Evolutionary conservation across 345 rosid genomes (phyloP).

Genomic region (Citrus reticulata): DNA sequence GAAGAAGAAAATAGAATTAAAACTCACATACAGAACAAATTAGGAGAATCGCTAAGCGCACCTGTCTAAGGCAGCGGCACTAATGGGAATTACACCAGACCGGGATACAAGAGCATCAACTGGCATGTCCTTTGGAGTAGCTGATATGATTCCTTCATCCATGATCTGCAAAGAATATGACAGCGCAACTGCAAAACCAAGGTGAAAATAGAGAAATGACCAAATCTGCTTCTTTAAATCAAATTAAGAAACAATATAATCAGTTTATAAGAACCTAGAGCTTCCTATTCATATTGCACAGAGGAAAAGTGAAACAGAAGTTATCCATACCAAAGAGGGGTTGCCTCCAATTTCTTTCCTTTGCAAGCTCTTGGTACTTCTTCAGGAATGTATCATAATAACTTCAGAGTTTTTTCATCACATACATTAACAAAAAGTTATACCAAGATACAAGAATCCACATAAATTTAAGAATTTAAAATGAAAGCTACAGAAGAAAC

Average conservation of each 20-base stretch:
- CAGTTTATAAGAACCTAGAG: background rate
- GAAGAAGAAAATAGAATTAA: background rate
- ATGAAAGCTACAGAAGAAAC: background rate
- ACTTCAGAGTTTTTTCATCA: constrained; percentile 27
- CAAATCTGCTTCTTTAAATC: constrained; percentile 1
- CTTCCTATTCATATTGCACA: background rate
- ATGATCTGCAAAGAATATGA: constrained; percentile 82
- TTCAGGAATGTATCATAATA: constrained; percentile 83
- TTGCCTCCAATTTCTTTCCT: constrained; percentile 59
- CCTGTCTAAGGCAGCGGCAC: constrained; percentile 63
- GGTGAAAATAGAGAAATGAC: background rate
- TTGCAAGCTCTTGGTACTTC: constrained; percentile 68
- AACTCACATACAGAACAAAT: background rate
- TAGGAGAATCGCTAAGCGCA: constrained; percentile 6
- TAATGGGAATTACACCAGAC: constrained; percentile 62
- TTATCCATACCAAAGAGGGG: constrained; percentile 64
- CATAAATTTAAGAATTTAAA: background rate
- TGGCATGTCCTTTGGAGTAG: constrained; percentile 54
- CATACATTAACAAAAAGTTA: constrained; percentile 19
- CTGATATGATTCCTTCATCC: constrained; percentile 64
- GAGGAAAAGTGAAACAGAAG: constrained; percentile 1
- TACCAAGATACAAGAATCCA: background rate
- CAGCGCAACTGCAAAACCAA: constrained; percentile 65
- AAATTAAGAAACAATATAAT: background rate
- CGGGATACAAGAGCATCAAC: constrained; percentile 82